These are phyloP conservation scores for Corymbia calophylla DNA, from an alignment of 441 rosid species.

Conservation along the genomic window DNA sequence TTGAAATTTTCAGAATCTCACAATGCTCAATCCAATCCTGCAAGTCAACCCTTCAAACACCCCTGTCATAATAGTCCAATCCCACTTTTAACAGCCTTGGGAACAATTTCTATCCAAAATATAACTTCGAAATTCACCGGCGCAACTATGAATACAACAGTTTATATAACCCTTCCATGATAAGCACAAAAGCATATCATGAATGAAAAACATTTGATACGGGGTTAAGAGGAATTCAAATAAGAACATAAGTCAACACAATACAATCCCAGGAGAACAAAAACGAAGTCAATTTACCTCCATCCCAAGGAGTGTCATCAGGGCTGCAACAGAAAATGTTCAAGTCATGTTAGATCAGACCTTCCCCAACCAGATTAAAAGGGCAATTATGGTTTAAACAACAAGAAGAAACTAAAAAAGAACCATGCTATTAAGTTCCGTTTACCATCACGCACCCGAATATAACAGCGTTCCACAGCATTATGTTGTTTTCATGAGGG, in stretches of 20 bases:
- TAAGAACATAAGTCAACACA: background rate
- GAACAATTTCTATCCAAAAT: background rate
- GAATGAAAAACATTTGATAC: background rate
- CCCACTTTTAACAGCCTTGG: background rate
- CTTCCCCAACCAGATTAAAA: background rate
- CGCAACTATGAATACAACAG: background rate
- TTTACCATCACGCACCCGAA: constrained; percentile 33
- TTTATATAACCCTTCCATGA: background rate
- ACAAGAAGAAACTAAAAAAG: background rate
- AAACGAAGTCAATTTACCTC: constrained; percentile 24
- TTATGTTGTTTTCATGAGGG: constrained; percentile 57
- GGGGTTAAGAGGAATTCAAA: background rate
- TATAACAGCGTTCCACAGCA: constrained; percentile 68
- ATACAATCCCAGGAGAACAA: background rate
- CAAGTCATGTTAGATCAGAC: background rate
- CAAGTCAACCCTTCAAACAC: background rate
- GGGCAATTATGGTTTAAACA: background rate
- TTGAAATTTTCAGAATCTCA: background rate
- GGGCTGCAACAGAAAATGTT: constrained; percentile 25
- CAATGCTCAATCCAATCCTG: background rate
- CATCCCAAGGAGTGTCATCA: constrained; percentile 63
- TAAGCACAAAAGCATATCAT: background rate
- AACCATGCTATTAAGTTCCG: background rate
- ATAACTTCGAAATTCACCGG: background rate
- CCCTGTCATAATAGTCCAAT: background rate